Conservation (phyloP, 495 filamentous ascomycete species). For the Corynascus novoguineensis region DNA sequence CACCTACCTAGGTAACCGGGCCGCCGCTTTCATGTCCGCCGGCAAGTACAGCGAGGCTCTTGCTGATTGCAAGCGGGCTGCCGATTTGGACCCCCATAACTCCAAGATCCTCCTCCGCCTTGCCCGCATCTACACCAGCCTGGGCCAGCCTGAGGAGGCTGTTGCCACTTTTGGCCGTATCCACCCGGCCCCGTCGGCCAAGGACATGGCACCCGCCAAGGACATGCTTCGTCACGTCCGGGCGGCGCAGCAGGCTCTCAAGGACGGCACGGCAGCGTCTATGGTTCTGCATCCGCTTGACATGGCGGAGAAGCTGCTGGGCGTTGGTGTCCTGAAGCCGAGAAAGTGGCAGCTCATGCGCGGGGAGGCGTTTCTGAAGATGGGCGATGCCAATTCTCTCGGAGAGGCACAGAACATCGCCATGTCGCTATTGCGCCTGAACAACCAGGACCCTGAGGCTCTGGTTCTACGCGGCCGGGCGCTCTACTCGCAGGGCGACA, state of each 20-base stretch:
- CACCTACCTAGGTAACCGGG: conserved; percentile 91
- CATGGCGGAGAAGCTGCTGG: conserved; percentile 75
- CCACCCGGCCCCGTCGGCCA: conserved; percentile 67
- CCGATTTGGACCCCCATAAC: conserved; percentile 75
- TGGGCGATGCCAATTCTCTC: conserved; percentile 81
- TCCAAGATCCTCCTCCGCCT: conserved; percentile 81
- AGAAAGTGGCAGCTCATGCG: conserved; percentile 90
- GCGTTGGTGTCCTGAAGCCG: conserved; percentile 64
- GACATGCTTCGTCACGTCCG: conserved; percentile 78
- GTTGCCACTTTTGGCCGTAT: conserved; percentile 71
- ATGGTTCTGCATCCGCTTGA: conserved; percentile 92
- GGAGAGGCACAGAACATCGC: conserved; percentile 91
- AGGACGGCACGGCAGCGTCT: conserved; percentile 67
- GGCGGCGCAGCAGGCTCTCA: conserved; percentile 71
- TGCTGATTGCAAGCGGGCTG: conserved; percentile 74
- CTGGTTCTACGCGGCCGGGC: conserved; percentile 82
- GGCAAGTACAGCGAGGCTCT: conserved; percentile 71
- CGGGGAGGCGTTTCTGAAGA: conserved; percentile 90
- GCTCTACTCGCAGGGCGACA: conserved; percentile 86
- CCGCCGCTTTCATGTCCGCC: conserved; percentile 85
- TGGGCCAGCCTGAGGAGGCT: conserved; percentile 82
- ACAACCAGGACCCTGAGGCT: conserved; percentile 89
- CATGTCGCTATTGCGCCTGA: conserved; percentile 75
- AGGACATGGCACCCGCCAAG: conserved; percentile 71
- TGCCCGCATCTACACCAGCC: conserved; percentile 77